These are phyloP conservation scores for Pascua guehoae DNA, from an alignment of 1,284 basidiomycete genomes.

Conservation along the genomic window DNA sequence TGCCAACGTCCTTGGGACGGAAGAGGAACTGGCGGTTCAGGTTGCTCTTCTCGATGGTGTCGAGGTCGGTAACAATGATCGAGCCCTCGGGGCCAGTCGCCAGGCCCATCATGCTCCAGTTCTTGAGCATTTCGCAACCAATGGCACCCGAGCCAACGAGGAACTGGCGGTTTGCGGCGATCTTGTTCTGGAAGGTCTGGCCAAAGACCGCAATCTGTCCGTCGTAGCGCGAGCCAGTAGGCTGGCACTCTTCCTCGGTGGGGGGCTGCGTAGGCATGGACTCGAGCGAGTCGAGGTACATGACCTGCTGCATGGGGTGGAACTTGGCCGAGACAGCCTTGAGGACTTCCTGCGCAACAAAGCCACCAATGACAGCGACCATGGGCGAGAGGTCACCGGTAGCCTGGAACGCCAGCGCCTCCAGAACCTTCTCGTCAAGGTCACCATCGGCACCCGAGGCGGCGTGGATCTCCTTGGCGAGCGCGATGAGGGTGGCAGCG, in stretches of 20 bases:
- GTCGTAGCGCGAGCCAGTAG: slow-evolving; percentile 82
- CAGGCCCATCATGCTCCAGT: slow-evolving; percentile 99
- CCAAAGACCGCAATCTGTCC: slow-evolving; percentile 96
- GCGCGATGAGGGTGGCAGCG: slow-evolving; percentile 64
- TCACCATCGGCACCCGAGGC: slow-evolving; percentile 59
- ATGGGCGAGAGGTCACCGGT: slow-evolving; percentile 88
- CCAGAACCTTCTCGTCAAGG: slow-evolving; percentile 72
- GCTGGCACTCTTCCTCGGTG: slow-evolving; percentile 80
- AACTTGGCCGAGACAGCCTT: slow-evolving; percentile 99
- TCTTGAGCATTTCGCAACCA: slow-evolving; percentile 99
- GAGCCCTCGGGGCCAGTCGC: slow-evolving; percentile 74
- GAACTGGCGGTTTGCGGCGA: slow-evolving; percentile 88
- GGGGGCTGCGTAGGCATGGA: slow-evolving; percentile 75
- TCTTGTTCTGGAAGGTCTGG: slow-evolving; percentile 85
- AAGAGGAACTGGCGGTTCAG: slow-evolving; percentile 98
- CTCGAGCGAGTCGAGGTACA: slow-evolving; percentile 98
- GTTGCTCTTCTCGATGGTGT: slow-evolving; percentile 99
- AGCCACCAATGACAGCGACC: slow-evolving; percentile 92
- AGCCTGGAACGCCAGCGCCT: slow-evolving; percentile 88
- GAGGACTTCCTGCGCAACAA: slow-evolving; percentile 95
- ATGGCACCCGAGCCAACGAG: slow-evolving; percentile 97
- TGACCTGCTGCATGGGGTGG: slow-evolving; percentile 89
- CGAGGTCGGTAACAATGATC: slow-evolving; percentile 94
- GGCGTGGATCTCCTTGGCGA: slow-evolving; percentile 69
- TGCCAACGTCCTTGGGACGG: slow-evolving; percentile 91